Evolutionary conservation across 495 filamentous ascomycete species (phyloP), one percentile per base, ranked within the genome.

Genomic region (Ascodesmis nigricans): DNA sequence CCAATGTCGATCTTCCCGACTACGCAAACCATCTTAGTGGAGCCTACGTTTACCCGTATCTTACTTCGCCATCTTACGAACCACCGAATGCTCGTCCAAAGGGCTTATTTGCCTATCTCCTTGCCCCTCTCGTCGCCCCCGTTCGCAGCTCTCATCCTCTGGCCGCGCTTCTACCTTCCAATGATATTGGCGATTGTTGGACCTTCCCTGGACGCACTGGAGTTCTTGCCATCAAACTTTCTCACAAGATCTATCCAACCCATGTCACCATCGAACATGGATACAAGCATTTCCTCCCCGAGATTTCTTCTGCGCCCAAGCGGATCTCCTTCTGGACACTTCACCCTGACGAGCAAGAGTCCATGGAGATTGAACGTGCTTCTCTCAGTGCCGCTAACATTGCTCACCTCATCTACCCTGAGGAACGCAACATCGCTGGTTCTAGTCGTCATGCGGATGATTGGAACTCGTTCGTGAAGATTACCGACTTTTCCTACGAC

Each of bases 171-270:
- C 44, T 50, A 2, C 48, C 47, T 19, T 76, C 73, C 66, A 51
- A 58, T 2, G 67, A 78, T 20, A 59, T 66, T 13, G 69, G 67
- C 20, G 65, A 78, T 26, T 77, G 72, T 52, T 79, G 68, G 67
- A 75, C 74, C 61, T 23, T 65, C 56, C 14, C 53, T 50, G 24
- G 43, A 29, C 29, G 30, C 37, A 10, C 24, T 17, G 47, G 47
- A 15, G 27, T 15, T 5, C 31, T 79, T 8, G 52, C 50, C 13
- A 58, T 78, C 31, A 33, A 55, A 21, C 53, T 65, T 15, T 48
- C 55, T 20, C 46, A 53, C 21, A 20, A 41, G 3, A 58, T 78
- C 34, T 60, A 63, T 40, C 66, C 71, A 2, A 58, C 60, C 19
- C 45, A 65, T 31, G 37, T 78, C 15, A 64, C 69, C 2, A 50